Conservation (phyloP, 306 rosid species). For the Cicer yamashitae region DNA sequence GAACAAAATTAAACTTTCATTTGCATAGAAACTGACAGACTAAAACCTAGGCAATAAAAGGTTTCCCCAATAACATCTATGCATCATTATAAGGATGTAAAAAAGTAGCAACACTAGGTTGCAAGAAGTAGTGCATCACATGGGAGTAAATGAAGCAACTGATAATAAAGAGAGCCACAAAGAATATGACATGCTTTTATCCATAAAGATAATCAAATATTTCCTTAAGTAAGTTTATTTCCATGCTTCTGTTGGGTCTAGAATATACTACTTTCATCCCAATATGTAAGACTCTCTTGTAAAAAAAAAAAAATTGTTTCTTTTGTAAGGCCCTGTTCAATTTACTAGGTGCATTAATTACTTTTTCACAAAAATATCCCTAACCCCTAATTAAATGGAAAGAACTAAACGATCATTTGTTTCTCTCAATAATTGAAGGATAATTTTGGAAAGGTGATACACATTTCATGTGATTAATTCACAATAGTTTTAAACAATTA, state of each 20-base stretch:
- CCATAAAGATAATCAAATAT: constrained; percentile 10
- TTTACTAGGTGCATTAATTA: no score
- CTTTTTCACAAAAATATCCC: no score
- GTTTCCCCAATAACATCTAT: constrained; percentile 16
- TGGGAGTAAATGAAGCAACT: constrained; percentile 36
- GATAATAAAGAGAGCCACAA: constrained; percentile 10
- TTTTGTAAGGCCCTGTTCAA: no score
- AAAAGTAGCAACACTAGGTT: constrained; percentile 1
- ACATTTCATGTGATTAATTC: no score
- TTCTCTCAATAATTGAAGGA: no score
- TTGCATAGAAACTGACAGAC: constrained; percentile 3
- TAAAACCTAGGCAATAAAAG: constrained; percentile 2
- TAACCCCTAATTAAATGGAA: no score
- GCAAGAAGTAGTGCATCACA: neutral
- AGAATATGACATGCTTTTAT: neutral
- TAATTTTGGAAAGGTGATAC: no score
- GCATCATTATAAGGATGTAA: constrained; percentile 5
- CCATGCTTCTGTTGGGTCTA: constrained; percentile 4
- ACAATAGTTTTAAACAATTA: no score
- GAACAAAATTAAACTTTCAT: constrained; percentile 21
- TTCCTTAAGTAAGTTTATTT: neutral
- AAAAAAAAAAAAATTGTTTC: no score
- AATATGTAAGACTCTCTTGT: no score
- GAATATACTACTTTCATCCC: neutral
- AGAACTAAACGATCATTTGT: no score